Evolutionary conservation across 2,329 filamentous ascomycete species (phyloP).

Genomic region (Pyrenochaeta sp.): DNA sequence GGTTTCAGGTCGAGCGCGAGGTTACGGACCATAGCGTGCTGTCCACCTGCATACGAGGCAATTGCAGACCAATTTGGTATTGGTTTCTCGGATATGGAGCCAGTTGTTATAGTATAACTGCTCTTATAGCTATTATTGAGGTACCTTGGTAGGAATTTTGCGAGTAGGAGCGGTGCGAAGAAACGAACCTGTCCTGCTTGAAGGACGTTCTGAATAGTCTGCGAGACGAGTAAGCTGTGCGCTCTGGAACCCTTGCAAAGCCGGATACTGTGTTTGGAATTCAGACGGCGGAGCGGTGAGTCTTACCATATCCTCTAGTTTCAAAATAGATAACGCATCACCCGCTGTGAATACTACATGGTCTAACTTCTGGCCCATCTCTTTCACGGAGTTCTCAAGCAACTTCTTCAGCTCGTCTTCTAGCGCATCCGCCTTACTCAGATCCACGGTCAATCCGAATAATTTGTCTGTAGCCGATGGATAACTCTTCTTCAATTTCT

Average conservation of each 20-base stretch:
- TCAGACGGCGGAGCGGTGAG: no score
- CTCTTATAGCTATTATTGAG: conserved; percentile 53
- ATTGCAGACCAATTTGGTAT: conserved; percentile 61
- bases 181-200: conserved; percentile 60
- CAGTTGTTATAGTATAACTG: conserved; percentile 67
- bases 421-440: conserved; percentile 57
- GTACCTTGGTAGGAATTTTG: conserved; percentile 59
- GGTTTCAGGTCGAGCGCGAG: conserved; percentile 71
- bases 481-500: conserved; percentile 55
- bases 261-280: no score
- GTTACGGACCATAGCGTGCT: conserved; percentile 62
- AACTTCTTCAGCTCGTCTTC: conserved; percentile 59
- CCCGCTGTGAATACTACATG: conserved; percentile 68
- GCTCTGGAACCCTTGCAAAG: background rate
- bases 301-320: conserved; percentile 51
- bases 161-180: conserved; percentile 61
- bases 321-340: conserved; percentile 53
- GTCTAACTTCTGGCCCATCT: conserved; percentile 53
- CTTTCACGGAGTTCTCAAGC: conserved; percentile 50
- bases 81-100: conserved; percentile 61
- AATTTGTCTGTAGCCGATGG: conserved; percentile 52
- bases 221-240: background rate
- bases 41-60: conserved; percentile 58
- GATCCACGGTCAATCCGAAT: conserved; percentile 57
- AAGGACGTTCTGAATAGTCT: conserved; percentile 51